These are phyloP conservation scores for Heliamphora pulchella DNA, from an alignment of 179 eudicot genomes.

Conservation along the genomic window DNA sequence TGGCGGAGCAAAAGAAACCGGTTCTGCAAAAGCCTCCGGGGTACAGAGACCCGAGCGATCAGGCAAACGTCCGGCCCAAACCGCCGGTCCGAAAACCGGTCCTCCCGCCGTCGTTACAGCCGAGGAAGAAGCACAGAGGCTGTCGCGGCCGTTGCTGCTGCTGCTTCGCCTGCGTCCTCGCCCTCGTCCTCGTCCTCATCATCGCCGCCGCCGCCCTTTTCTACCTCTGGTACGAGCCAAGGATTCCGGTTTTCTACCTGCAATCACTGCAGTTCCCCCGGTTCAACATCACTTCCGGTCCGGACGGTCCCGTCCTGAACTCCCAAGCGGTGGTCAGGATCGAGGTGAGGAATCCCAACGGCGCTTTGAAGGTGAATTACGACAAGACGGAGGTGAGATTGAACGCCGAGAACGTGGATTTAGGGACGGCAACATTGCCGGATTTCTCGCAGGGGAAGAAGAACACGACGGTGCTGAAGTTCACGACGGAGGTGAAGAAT, in stretches of 20 bases:
- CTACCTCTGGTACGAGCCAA: slow-evolving; percentile 22
- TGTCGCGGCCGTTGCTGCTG: slow-evolving; percentile 10
- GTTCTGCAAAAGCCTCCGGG: slow-evolving; percentile 19
- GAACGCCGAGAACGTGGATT: slow-evolving; percentile 2
- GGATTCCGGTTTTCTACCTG: slow-evolving; percentile 18
- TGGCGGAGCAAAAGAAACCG: background rate
- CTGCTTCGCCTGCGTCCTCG: background rate
- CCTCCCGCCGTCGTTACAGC: background rate
- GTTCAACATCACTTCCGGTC: slow-evolving; percentile 10
- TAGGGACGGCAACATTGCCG: slow-evolving; percentile 15
- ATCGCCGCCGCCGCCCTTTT: background rate
- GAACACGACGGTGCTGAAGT: slow-evolving; percentile 16
- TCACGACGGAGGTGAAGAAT: background rate
- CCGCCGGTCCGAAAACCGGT: background rate
- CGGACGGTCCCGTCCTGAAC: background rate
- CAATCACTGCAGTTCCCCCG: slow-evolving; percentile 12
- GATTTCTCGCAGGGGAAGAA: slow-evolving; percentile 22
- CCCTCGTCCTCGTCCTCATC: background rate
- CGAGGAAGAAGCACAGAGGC: background rate
- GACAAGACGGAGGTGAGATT: slow-evolving; percentile 3
- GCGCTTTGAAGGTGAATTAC: background rate
- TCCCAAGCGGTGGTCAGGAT: slow-evolving; percentile 10
- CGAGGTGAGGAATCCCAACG: slow-evolving; percentile 19
- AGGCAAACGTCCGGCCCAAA: background rate
- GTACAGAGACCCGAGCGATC: slow-evolving; percentile 1